A percentile compares a stretch with the other conserved stretches of the same genome.
Conservation (phyloP, 2,329 filamentous ascomycete genomes). For the Fusarium guadeloupense region DNA sequence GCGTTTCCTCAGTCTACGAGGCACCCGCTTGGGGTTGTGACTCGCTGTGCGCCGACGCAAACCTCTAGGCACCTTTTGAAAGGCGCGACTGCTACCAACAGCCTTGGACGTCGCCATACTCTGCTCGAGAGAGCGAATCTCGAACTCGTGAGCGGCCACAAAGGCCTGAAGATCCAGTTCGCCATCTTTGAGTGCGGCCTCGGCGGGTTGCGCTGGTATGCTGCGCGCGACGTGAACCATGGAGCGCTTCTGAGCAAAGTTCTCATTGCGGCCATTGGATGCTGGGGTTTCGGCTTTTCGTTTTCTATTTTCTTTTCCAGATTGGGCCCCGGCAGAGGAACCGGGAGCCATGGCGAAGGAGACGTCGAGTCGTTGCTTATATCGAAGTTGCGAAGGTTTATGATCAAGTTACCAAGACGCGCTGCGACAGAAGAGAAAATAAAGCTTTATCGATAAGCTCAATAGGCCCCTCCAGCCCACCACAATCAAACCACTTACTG, state of each 20-base stretch:
- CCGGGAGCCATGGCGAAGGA: constrained; percentile 43
- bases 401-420: constrained; percentile 2
- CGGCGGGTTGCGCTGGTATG: constrained; percentile 61
- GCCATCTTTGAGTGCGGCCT: constrained; percentile 70
- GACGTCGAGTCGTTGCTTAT: constrained; percentile 3
- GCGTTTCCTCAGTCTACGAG: constrained; percentile 75
- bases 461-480: constrained; percentile 10
- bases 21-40: constrained; percentile 92
- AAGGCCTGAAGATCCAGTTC: constrained; percentile 88
- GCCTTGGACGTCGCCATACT: constrained; percentile 80
- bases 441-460: constrained; percentile 45
- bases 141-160: constrained; percentile 84
- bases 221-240: constrained; percentile 58
- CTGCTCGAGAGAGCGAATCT: constrained; percentile 85
- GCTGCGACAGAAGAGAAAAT: constrained; percentile 24
- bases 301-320: constrained; percentile 40
- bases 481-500: too few relatives aligned
- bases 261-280: constrained; percentile 40
- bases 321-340: constrained; percentile 39
- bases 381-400: constrained; percentile 3
- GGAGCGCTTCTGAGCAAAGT: constrained; percentile 53
- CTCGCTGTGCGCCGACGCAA: constrained; percentile 89
- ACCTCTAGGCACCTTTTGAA: constrained; percentile 87
- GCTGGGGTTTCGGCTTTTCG: constrained; percentile 37
- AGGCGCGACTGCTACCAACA: constrained; percentile 73